These are phyloP conservation scores for Nicotiana undulata DNA, from an alignment of 257 asterid species.

Conservation along the genomic window DNA sequence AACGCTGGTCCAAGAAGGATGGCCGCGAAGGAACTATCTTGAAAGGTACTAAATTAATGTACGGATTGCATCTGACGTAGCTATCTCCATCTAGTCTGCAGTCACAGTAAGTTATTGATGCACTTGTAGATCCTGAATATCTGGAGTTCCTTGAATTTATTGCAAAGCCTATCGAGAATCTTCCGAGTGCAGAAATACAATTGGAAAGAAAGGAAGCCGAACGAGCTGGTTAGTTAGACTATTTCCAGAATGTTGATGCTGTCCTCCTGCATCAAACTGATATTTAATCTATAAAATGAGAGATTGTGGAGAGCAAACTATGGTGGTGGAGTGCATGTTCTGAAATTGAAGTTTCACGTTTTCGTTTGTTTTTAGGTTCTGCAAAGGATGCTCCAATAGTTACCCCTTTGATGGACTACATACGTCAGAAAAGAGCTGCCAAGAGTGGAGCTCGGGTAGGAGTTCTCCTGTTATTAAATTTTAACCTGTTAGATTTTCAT, in stretches of 20 bases:
- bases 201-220: conserved; percentile 98
- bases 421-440: conserved; percentile 96
- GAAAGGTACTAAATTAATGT: conserved; percentile 51
- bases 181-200: conserved; percentile 99
- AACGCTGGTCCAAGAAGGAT: conserved; percentile 82
- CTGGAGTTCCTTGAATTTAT: conserved; percentile 95
- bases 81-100: conserved; percentile 15
- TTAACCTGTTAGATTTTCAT: conserved; percentile 8
- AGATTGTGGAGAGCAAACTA: not conserved
- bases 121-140: conserved; percentile 94
- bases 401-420: conserved; percentile 90
- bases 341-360: conserved; percentile 11
- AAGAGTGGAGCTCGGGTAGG: conserved; percentile 84
- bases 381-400: conserved; percentile 69
- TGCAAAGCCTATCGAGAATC: conserved; percentile 90
- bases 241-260: not conserved
- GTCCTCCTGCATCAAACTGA: not conserved
- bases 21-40: conserved; percentile 91
- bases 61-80: conserved; percentile 18
- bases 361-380: conserved; percentile 50
- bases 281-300: conserved; percentile 2
- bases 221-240: conserved; percentile 64
- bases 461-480: conserved; percentile 9
- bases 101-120: conserved; percentile 25
- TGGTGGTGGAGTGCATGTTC: conserved; percentile 1